A percentile compares a stretch with the other conserved stretches of the same genome.
phyloP scores from a whole-genome alignment of 169 alveolate genomes.

The Blepharisma undulans region DNA sequence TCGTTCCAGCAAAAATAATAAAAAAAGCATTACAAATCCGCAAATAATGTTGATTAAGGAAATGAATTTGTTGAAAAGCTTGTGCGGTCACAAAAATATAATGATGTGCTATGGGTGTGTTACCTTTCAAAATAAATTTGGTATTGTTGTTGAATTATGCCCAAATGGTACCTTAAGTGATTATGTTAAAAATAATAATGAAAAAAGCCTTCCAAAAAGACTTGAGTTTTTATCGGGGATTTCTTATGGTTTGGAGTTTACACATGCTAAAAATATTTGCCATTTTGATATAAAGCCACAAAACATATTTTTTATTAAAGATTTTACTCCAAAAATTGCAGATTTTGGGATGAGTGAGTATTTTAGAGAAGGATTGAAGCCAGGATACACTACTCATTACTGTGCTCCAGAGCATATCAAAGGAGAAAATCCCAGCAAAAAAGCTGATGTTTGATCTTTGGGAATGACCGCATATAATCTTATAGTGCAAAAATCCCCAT shows the following conservation, averaged over 20 bases:
- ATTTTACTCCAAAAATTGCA: slow-evolving; percentile 37
- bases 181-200: slow-evolving; percentile 44
- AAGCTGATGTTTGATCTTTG: slow-evolving; percentile 22
- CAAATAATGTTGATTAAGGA: slow-evolving; percentile 37
- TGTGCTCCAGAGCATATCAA: slow-evolving; percentile 35
- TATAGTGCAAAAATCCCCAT: background rate
- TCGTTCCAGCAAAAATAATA: no score
- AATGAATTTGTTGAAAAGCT: slow-evolving; percentile 40
- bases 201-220: slow-evolving; percentile 39
- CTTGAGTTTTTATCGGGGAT: slow-evolving; percentile 47
- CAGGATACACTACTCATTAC: slow-evolving; percentile 16
- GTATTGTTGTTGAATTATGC: slow-evolving; percentile 52
- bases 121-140: slow-evolving; percentile 40
- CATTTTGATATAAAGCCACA: slow-evolving; percentile 66
- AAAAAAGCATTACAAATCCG: slow-evolving; percentile 36
- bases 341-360: slow-evolving; percentile 25
- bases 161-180: slow-evolving; percentile 47
- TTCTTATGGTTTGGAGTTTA: slow-evolving; percentile 53
- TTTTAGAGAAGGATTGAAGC: slow-evolving; percentile 25
- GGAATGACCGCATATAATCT: background rate
- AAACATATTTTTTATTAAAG: slow-evolving; percentile 49
- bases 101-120: slow-evolving; percentile 42
- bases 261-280: slow-evolving; percentile 44
- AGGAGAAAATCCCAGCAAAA: background rate
- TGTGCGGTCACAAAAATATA: slow-evolving; percentile 52